Conservation (phyloP, 306 rosid species). For the Prosopis cineraria region DNA sequence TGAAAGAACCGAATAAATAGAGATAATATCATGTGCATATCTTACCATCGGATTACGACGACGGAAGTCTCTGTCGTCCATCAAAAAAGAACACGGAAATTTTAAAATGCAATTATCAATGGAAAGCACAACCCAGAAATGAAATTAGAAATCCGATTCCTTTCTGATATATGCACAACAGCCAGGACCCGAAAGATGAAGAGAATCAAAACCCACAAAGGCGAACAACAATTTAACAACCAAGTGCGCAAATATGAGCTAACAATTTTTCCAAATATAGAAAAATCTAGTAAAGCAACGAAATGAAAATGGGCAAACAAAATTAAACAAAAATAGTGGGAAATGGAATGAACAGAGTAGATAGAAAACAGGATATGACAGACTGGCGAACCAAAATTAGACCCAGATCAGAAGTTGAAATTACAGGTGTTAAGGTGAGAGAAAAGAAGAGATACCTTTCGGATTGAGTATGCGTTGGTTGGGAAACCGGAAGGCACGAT, state of each 20-base stretch:
- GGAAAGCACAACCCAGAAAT: constrained; percentile 6
- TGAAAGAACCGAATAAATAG: neutral
- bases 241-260: constrained; percentile 3
- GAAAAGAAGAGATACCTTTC: constrained; percentile 1
- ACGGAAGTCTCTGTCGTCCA: constrained; percentile 61
- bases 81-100: neutral
- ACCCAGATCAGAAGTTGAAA: neutral
- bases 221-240: neutral
- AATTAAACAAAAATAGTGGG: neutral
- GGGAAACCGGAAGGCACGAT: neutral
- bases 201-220: neutral
- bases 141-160: constrained; percentile 5
- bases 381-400: constrained; percentile 20
- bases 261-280: constrained; percentile 1
- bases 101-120: neutral
- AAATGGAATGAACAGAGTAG: neutral
- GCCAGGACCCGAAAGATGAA: neutral
- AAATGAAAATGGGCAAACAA: neutral
- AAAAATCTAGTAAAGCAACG: no score
- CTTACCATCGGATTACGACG: constrained; percentile 58
- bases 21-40: neutral
- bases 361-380: neutral
- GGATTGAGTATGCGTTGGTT: neutral
- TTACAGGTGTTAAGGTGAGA: constrained; percentile 8
- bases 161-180: neutral